Conservation (phyloP, 805 yeast species). For the Ogataea degrootiae region DNA sequence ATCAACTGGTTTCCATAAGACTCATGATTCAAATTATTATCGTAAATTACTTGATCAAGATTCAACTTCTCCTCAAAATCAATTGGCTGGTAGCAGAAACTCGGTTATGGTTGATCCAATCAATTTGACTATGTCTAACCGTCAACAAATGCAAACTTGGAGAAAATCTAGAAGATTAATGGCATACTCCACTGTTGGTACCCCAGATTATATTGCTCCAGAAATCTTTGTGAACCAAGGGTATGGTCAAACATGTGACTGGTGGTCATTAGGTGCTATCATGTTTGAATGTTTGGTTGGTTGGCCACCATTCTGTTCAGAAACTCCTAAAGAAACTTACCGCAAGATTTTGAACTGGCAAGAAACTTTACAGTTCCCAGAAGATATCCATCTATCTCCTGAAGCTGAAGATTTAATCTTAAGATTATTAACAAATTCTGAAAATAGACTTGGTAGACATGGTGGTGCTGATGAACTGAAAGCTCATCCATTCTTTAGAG, state of each 20-base stretch:
- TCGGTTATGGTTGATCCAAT: slow-evolving; percentile 91
- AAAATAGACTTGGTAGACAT: slow-evolving; percentile 75
- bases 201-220: slow-evolving; percentile 95
- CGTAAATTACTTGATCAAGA: slow-evolving; percentile 74
- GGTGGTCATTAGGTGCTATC: slow-evolving; percentile 97
- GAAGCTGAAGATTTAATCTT: slow-evolving; percentile 86
- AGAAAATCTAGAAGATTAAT: slow-evolving; percentile 82
- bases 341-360: slow-evolving; percentile 89
- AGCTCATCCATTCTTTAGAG: slow-evolving; percentile 86
- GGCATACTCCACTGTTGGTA: slow-evolving; percentile 96
- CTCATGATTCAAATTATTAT: slow-evolving; percentile 86
- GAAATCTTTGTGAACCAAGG: slow-evolving; percentile 92
- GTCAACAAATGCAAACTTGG: slow-evolving; percentile 96
- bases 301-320: slow-evolving; percentile 97
- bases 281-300: slow-evolving; percentile 96
- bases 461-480: slow-evolving; percentile 93
- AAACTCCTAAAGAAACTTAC: slow-evolving; percentile 91
- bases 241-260: slow-evolving; percentile 94
- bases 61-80: slow-evolving; percentile 21
- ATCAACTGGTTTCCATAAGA: slow-evolving; percentile 88
- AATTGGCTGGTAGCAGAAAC: slow-evolving; percentile 49
- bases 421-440: slow-evolving; percentile 70
- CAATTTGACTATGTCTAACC: slow-evolving; percentile 89
- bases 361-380: slow-evolving; percentile 83
- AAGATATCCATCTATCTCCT: slow-evolving; percentile 82